Conservation (phyloP, 1,139 yeast genomes). For the Spathaspora jeffriesii region DNA sequence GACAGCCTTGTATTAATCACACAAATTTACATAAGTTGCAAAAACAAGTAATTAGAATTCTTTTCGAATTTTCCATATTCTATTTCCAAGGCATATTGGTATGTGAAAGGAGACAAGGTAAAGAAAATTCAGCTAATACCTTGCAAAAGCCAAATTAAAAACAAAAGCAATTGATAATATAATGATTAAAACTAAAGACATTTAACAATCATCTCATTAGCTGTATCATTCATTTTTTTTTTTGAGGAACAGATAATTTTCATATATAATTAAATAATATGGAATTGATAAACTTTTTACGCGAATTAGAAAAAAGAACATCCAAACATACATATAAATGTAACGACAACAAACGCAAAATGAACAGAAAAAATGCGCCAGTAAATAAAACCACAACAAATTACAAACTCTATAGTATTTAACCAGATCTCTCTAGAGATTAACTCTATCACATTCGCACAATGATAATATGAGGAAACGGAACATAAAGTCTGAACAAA, state of each 20-base stretch:
- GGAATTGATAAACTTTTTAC: not conserved
- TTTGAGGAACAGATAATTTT: not conserved
- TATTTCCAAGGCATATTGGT: not conserved
- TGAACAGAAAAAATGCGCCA: not conserved
- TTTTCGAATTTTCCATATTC: not conserved
- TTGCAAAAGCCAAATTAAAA: not conserved
- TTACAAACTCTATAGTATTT: not conserved
- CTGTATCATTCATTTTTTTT: not conserved
- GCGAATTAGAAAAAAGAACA: not conserved
- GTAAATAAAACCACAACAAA: not conserved
- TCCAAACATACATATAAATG: not conserved
- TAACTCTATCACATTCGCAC: not conserved
- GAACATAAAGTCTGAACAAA: constrained; percentile 7
- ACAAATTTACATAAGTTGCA: not conserved
- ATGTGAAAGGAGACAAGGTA: not conserved
- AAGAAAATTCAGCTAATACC: not conserved
- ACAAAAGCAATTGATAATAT: not conserved
- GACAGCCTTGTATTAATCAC: not conserved
- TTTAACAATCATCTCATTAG: not conserved
- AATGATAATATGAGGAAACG: constrained; percentile 11
- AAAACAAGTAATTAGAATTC: not conserved
- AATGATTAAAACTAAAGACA: not conserved
- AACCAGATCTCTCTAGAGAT: not conserved
- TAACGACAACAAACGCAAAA: not conserved
- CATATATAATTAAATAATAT: not conserved